Base-by-base conservation (phyloP, 371 early-diverging fungal genomes). In the Capillidium heterosporum region DNA sequence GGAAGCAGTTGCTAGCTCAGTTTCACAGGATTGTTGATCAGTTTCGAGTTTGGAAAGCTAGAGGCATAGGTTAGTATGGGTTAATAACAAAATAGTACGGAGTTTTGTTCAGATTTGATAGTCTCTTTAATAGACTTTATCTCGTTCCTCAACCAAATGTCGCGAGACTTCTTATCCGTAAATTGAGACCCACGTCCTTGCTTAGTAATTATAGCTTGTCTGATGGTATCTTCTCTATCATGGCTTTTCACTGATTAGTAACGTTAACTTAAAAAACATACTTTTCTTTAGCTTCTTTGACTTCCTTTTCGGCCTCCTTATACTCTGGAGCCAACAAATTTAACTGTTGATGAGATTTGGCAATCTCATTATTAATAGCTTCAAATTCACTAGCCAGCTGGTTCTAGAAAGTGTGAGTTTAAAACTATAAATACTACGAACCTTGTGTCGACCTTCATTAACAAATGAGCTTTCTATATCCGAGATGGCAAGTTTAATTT, bases 151-250 rank as follows among this genome's bases (percentile, higher is more conserved):
- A 95, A 64, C 80, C 82, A 91, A 1, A 59, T 58, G 60, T 92
- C 89, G 35, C 93, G 82, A 39, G 87, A 84, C 0, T 58, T 63
- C 53, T 79, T 74, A 59, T 64, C 79, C 10, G 60, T 28, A 63
- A 91, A 93, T 60, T 84, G 84, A 1, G 78, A 71, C 3, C 80
- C 71, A 17, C 93, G 80, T 2, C 89, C 89, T 63, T 89, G 89
- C 62, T 88, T 91, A 28, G 85, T 77, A 62, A 81, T 74, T 5
- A 94, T 75, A 11, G 65, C 64, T 52, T 76, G 72, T 63, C 80
- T 65, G 42, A 76, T 65, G 23, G 71, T 56, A 40, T 82, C 72
- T 19, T 60, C 42, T 26, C 60, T 57, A 29, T 65, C 70, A 11
- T 26, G 17, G 27, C 17, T 50, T 31, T 19, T 27, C 13, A 15